These are phyloP conservation scores for Hortaea sp. DNA, from an alignment of 2,329 filamentous ascomycete genomes.

Conservation along the genomic window DNA sequence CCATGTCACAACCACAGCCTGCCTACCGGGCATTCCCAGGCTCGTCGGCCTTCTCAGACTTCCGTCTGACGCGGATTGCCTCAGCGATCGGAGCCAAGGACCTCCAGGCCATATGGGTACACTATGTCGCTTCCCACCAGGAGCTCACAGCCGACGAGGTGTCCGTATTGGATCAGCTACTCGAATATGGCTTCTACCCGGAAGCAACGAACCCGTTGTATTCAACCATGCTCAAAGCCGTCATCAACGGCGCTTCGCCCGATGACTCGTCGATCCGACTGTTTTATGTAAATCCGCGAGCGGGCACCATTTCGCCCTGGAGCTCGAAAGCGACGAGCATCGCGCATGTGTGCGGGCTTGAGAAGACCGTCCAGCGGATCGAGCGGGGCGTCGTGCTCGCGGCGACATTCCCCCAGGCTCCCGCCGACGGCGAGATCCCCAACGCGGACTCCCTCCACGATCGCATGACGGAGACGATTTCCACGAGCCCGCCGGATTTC, in stretches of 20 bases:
- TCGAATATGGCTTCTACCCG: slow-evolving; percentile 49
- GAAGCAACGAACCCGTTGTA: slow-evolving; percentile 35
- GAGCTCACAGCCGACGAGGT: slow-evolving; percentile 36
- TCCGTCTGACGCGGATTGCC: slow-evolving; percentile 37
- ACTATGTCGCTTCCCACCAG: slow-evolving; percentile 38
- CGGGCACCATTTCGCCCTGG: slow-evolving; percentile 83
- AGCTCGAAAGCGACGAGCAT: slow-evolving; percentile 94
- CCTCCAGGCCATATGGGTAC: slow-evolving; percentile 41
- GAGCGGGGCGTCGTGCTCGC: slow-evolving; percentile 77
- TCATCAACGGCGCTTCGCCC: slow-evolving; percentile 40
- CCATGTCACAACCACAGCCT: neutral
- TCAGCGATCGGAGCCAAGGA: slow-evolving; percentile 36
- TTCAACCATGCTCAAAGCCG: slow-evolving; percentile 35
- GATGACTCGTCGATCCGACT: slow-evolving; percentile 41
- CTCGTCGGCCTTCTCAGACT: slow-evolving; percentile 45
- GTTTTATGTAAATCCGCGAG: slow-evolving; percentile 69
- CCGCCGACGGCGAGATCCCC: slow-evolving; percentile 42
- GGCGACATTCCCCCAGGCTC: slow-evolving; percentile 45
- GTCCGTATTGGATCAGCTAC: slow-evolving; percentile 46
- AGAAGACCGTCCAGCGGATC: slow-evolving; percentile 61
- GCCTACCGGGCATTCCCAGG: slow-evolving; percentile 37
- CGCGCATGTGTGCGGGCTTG: slow-evolving; percentile 79
- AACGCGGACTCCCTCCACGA: slow-evolving; percentile 71
- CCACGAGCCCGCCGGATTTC: slow-evolving; percentile 56
- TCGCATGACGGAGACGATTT: slow-evolving; percentile 87